Evolutionary conservation across 148 eudicot genomes (phyloP).

Genomic region (Linanthus parryae): DNA sequence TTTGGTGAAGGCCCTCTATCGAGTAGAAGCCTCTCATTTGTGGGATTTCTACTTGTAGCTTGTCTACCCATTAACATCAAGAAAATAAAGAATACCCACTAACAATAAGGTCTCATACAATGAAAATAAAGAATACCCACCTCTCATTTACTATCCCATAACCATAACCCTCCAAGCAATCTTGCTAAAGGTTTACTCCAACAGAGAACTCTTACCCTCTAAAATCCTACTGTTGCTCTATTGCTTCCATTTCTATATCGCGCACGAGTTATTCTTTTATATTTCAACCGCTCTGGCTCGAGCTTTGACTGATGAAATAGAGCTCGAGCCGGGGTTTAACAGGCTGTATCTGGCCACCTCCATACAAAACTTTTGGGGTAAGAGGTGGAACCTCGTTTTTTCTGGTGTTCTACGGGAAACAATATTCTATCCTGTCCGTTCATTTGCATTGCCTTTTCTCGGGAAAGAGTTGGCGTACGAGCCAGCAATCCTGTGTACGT

Average conservation of each 20-base stretch:
- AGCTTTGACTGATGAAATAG: not conserved
- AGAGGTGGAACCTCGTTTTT: not conserved
- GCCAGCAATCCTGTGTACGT: not conserved
- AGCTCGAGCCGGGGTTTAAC: not conserved
- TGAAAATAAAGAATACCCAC: too few relatives aligned
- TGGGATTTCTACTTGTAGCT: not conserved
- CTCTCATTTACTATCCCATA: not conserved
- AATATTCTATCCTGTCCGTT: not conserved
- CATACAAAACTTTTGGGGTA: not conserved
- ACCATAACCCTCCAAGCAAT: not conserved
- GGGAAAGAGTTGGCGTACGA: not conserved
- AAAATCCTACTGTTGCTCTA: not conserved
- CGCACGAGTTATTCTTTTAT: not conserved
- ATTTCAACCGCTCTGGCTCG: not conserved
- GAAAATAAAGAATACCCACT: too few relatives aligned
- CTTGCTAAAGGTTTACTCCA: not conserved
- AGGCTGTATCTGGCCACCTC: not conserved
- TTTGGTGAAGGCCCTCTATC: too few relatives aligned
- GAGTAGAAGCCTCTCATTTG: constrained; percentile 32
- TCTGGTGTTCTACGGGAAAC: not conserved
- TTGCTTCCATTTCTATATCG: not conserved
- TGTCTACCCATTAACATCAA: not conserved
- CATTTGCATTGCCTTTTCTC: not conserved
- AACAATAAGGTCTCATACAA: too few relatives aligned
- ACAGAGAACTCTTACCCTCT: not conserved